Conservation (phyloP, 2,329 filamentous ascomycete genomes). For the Leptographium galeiforme region DNA sequence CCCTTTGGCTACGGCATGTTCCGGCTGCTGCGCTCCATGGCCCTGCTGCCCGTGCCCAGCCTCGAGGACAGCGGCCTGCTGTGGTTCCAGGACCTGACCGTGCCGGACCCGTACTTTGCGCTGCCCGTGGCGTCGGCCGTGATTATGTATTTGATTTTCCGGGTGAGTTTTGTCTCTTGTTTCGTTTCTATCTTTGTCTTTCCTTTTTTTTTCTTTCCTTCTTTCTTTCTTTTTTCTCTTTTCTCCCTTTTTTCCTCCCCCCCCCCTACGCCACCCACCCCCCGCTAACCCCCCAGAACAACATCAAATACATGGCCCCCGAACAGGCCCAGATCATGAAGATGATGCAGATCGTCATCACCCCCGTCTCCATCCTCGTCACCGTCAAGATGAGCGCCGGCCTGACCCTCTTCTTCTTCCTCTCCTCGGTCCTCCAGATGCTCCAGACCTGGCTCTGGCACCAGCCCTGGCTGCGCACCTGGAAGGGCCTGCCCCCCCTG, state of each 20-base stretch:
- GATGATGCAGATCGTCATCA: conserved; percentile 21
- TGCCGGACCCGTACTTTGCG: conserved; percentile 63
- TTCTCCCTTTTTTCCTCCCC: background rate
- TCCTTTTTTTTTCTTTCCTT: no score
- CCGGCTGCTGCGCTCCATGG: conserved; percentile 62
- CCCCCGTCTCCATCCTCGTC: conserved; percentile 23
- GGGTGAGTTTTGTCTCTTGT: conserved; percentile 27
- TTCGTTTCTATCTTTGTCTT: background rate
- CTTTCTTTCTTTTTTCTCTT: background rate
- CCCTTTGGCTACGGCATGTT: conserved; percentile 73
- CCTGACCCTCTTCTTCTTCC: conserved; percentile 50
- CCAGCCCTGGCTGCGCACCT: conserved; percentile 22
- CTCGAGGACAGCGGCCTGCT: conserved; percentile 55
- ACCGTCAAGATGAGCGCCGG: conserved; percentile 33
- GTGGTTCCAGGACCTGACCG: conserved; percentile 71
- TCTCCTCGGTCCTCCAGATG: conserved; percentile 22
- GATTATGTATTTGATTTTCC: conserved; percentile 43
- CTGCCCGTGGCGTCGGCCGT: conserved; percentile 51
- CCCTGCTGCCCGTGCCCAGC: conserved; percentile 64
- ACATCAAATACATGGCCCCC: conserved; percentile 18
- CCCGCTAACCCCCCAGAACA: conserved; percentile 12
- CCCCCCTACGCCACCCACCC: no score
- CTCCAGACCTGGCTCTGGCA: conserved; percentile 32
- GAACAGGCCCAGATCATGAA: conserved; percentile 21
- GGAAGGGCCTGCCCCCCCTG: conserved; percentile 23